phyloP scores from a whole-genome alignment of 805 yeast genomes.

The Cyberlindnera subsufficiens region DNA sequence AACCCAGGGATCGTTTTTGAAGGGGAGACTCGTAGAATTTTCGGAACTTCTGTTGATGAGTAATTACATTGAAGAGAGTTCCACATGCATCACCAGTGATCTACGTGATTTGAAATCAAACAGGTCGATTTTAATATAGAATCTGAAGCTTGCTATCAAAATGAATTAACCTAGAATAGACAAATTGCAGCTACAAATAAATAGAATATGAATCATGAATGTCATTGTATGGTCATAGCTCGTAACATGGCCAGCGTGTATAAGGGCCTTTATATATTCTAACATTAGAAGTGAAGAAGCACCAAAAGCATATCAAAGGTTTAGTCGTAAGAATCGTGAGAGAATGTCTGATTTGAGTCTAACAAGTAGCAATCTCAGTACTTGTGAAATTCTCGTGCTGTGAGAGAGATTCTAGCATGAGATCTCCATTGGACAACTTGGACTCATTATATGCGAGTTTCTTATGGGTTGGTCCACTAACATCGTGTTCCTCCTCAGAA shows the following conservation, averaged over 20 bases:
- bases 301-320: background rate
- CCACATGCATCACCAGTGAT: too few relatives aligned
- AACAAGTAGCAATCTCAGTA: background rate
- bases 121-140: too few relatives aligned
- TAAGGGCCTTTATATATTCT: too few relatives aligned
- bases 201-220: background rate
- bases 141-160: too few relatives aligned
- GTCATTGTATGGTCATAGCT: background rate
- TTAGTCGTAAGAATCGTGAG: background rate
- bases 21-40: too few relatives aligned
- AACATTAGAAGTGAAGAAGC: background rate
- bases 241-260: slow-evolving; percentile 2
- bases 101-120: too few relatives aligned
- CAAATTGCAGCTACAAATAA: too few relatives aligned
- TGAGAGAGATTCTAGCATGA: background rate
- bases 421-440: background rate
- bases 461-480: background rate
- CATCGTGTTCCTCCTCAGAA: slow-evolving; percentile 6
- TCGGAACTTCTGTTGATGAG: too few relatives aligned
- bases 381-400: background rate
- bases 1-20: too few relatives aligned
- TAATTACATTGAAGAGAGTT: too few relatives aligned
- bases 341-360: background rate
- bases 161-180: too few relatives aligned
- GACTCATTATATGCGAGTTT: background rate